Evolutionary conservation across 2,329 filamentous ascomycete species (phyloP), one percentile per base, ranked within the genome.

Genomic region (Chalaropsis ovoidea): DNA sequence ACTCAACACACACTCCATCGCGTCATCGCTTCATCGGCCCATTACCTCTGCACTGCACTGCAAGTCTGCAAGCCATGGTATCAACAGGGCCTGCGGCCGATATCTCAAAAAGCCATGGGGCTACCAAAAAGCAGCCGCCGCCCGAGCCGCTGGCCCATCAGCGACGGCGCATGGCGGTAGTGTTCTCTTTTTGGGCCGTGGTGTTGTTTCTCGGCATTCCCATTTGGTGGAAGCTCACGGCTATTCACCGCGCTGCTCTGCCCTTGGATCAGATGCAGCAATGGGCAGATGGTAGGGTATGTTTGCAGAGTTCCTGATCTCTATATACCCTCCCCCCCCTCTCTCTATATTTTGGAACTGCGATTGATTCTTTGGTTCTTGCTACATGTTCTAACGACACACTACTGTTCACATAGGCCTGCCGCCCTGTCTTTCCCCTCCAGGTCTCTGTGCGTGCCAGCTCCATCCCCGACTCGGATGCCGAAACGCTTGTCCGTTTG

Each of bases 191-290:
- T 75, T 99, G 94, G 94, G 78, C 85, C 4, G 85, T 97, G 45
- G 89, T 95, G 6, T 74, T 95, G 6, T 82, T 87, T 39, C 77
- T 99, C 5, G 94, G 94, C 2, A 75, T 99, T 69, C 94, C 94
- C 66, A 87, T 95, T 82, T 99, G 94, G 94, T 95, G 90, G 86
- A 86, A 86, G 74, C 97, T 94, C 0, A 99, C 94, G 3, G 88
- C 89, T 0, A 95, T 97, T 65, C 92, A 95, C 75, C 84, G 94
- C 65, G 92, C 93, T 13, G 82, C 86, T 56, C 78, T 99, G 70
- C 94, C 94, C 4, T 75, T 96, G 70, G 82, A 88, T 72, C 82
- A 86, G 65, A 99, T 99, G 94, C 83, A 88, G 70, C 83, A 88
- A 68, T 97, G 94, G 93, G 89, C 90, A 10, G 89, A 95, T 72